Evolutionary conservation across 2,329 filamentous ascomycete species (phyloP).

Genomic region (Fusarium multiceps): DNA sequence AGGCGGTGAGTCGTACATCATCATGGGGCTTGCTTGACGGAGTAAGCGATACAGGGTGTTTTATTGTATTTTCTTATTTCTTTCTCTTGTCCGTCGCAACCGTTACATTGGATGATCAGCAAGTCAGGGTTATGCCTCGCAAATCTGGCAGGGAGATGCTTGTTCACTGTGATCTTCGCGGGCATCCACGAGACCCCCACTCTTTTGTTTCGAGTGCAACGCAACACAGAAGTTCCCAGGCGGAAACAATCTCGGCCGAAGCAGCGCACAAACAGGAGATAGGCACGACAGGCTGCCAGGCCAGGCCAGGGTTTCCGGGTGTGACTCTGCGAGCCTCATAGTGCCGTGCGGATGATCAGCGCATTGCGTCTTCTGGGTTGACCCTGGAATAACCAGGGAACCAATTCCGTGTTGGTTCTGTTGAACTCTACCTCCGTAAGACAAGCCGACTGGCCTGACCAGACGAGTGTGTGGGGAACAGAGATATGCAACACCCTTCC

Average conservation of each 20-base stretch:
- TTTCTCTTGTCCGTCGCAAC: conserved; percentile 7
- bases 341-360: conserved; percentile 28
- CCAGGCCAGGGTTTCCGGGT: conserved; percentile 13
- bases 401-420: conserved; percentile 27
- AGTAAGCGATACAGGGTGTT: conserved; percentile 1
- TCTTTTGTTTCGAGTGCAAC: conserved; percentile 22
- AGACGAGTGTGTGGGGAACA: conserved; percentile 22
- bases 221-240: conserved; percentile 7
- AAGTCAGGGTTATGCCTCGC: conserved; percentile 27
- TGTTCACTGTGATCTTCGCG: conserved; percentile 30
- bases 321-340: conserved; percentile 28
- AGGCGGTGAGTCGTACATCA: conserved; percentile 31
- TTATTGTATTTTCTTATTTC: conserved; percentile 1
- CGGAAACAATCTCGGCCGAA: conserved; percentile 35
- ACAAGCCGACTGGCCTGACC: conserved; percentile 29
- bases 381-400: conserved; percentile 31
- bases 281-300: neutral
- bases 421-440: conserved; percentile 26
- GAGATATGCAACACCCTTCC: conserved; percentile 32
- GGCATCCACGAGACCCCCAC: conserved; percentile 27
- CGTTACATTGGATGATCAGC: conserved; percentile 33
- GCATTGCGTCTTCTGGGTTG: conserved; percentile 24
- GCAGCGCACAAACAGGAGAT: neutral
- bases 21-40: neutral
- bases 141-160: conserved; percentile 34